Base-by-base conservation (phyloP, 1,284 basidiomycete species). In the Boletellus sp. region DNA sequence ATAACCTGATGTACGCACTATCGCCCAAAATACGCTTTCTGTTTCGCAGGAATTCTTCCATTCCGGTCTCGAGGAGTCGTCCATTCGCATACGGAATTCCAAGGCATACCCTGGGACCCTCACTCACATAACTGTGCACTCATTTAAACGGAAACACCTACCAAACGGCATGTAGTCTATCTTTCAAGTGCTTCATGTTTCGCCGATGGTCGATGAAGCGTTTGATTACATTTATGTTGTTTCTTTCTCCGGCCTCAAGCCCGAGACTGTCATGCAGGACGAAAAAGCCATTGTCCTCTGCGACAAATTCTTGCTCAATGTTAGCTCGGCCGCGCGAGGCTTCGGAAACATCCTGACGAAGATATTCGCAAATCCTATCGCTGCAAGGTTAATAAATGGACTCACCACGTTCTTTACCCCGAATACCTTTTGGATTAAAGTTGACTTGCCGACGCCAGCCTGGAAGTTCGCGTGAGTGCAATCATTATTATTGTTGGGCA, bases 121-220 rank as follows among this genome's bases (percentile, higher is more conserved):
- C 33, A 4, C 6, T 36, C 21, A 32, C 22, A 22, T 28, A 48
- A 16, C 22, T 2, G n/a, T 18, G 22, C 35, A 13, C 26, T 4
- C 11, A 35, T n/a, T 18, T n/a, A 37, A 16, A 21, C 8, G 12
- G 12, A 11, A 7, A 15, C 8, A 4, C 40, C 16, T 19, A 49
- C 47, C 47, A 49, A 36, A 49, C 24, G 12, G 47, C 47, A 4
- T 49, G 47, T 8, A 49, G 18, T 43, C 24, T 49, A 28, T 49
- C 47, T 30, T 49, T 49, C 40, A 41, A 26, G 1, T 28, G 5
- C 8, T 0, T 8, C 40, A 21, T 49, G 4, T 16, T 28, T 36
- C 24, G 47, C 15, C 47, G 32, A 37, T 13, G 3, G 3, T 8
- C 19, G 24, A 49, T 49, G 18, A 49, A 49, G 16, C 11, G 0